Conservation (phyloP, 2,329 filamentous ascomycete genomes). For the Neopestalotiopsis sp. region DNA sequence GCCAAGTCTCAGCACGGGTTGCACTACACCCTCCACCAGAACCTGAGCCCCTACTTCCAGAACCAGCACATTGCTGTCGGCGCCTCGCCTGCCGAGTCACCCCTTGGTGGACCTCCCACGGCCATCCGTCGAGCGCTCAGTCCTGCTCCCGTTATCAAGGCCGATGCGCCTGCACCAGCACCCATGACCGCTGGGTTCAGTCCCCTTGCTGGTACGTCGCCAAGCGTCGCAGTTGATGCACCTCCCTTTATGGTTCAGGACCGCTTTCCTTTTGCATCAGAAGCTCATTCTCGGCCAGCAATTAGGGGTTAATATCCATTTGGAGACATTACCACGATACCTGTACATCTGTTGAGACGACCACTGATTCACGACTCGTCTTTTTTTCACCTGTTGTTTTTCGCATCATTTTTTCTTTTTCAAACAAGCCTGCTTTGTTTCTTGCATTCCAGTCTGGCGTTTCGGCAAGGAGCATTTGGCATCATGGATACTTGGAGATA, state of each 20-base stretch:
- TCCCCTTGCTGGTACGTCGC: constrained; percentile 48
- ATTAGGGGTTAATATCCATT: constrained; percentile 44
- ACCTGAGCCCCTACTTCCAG: constrained; percentile 42
- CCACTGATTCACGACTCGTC: constrained; percentile 3
- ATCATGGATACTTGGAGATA: neutral
- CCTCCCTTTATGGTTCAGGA: constrained; percentile 42
- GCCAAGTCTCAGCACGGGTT: constrained; percentile 40
- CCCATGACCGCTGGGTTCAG: constrained; percentile 49
- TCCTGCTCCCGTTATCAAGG: constrained; percentile 39
- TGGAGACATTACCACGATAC: neutral
- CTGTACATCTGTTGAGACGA: neutral
- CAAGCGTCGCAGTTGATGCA: constrained; percentile 25
- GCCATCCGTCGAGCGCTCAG: constrained; percentile 34
- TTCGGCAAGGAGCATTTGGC: constrained; percentile 10
- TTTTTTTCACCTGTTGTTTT: neutral
- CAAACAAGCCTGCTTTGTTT: neutral
- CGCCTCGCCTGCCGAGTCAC: constrained; percentile 40
- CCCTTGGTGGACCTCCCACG: constrained; percentile 30
- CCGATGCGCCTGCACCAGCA: constrained; percentile 48
- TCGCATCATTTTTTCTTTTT: constrained; percentile 2
- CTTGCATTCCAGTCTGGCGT: constrained; percentile 12
- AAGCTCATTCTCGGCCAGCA: constrained; percentile 55
- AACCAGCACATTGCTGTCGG: constrained; percentile 36
- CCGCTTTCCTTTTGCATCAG: constrained; percentile 54
- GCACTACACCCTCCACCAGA: constrained; percentile 48